A percentile compares a stretch with the other conserved stretches of the same genome.
Evolutionary conservation across 371 early-diverging fungal species (phyloP).

Genomic region (Blakeslea trispora): DNA sequence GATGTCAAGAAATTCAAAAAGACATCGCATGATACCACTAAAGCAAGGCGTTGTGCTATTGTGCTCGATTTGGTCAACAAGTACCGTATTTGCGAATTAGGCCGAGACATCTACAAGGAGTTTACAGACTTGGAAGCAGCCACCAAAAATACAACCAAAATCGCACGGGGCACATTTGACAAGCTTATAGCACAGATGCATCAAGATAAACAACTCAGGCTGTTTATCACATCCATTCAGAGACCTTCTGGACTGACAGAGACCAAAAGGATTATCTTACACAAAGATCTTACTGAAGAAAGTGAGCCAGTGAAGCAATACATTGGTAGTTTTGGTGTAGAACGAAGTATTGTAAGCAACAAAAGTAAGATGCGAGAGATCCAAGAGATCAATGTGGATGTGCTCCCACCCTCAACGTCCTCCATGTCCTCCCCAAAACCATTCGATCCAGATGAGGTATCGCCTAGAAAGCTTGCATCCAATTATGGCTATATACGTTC

Average conservation of each 20-base stretch:
- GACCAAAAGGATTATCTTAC: slow-evolving; percentile 18
- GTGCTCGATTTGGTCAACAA: slow-evolving; percentile 19
- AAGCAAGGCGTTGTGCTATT: slow-evolving; percentile 6
- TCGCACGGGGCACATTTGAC: slow-evolving; percentile 12
- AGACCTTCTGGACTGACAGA: slow-evolving; percentile 14
- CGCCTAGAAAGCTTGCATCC: too few species aligned
- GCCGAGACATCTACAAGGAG: background rate
- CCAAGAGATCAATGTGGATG: slow-evolving; percentile 2
- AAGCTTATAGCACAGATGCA: slow-evolving; percentile 8
- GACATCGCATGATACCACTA: slow-evolving; percentile 7
- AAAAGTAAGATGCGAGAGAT: slow-evolving; percentile 2
- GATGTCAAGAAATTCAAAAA: too few species aligned
- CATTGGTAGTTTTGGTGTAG: slow-evolving; percentile 2
- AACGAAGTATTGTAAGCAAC: background rate
- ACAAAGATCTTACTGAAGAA: slow-evolving; percentile 3
- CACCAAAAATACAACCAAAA: background rate
- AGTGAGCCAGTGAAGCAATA: slow-evolving; percentile 14
- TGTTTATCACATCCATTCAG: slow-evolving; percentile 6
- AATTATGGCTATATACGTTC: slow-evolving; percentile 21
- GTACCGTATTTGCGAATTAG: slow-evolving; percentile 11
- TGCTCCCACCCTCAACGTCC: background rate
- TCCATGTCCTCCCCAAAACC: too few species aligned
- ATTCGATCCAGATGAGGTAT: too few species aligned
- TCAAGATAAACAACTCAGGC: slow-evolving; percentile 11
- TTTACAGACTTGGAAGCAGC: slow-evolving; percentile 12